Percentiles rank a stretch among this genome's conserved stretches.
These are phyloP conservation scores for Mucor mucedo DNA, from an alignment of 371 early-diverging fungal species.

Conservation along the genomic window DNA sequence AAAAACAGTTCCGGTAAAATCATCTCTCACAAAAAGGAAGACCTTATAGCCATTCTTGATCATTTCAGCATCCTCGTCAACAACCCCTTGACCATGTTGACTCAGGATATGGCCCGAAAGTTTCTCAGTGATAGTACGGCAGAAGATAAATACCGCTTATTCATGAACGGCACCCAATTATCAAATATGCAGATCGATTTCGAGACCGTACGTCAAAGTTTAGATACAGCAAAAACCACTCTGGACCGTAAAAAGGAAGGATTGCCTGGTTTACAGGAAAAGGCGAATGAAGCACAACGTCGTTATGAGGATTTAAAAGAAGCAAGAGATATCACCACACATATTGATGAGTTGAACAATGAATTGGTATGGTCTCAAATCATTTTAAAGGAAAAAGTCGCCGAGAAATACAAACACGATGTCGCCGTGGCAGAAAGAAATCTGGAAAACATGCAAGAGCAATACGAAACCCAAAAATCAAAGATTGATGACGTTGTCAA, in stretches of 20 bases:
- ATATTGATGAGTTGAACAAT: conserved; percentile 64
- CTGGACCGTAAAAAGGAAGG: conserved; percentile 60
- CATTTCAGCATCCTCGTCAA: conserved; percentile 90
- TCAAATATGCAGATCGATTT: conserved; percentile 79
- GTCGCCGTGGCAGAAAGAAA: conserved; percentile 14
- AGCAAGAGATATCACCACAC: conserved; percentile 65
- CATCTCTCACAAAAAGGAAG: conserved; percentile 81
- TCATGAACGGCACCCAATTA: conserved; percentile 87
- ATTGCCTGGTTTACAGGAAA: conserved; percentile 66
- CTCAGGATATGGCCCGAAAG: conserved; percentile 91
- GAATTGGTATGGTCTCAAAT: conserved; percentile 83
- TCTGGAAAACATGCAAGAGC: conserved; percentile 18
- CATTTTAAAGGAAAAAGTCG: conserved; percentile 59
- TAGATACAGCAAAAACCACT: conserved; percentile 62
- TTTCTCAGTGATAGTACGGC: conserved; percentile 86
- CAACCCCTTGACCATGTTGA: conserved; percentile 91
- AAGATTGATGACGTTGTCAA: not conserved
- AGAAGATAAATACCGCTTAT: conserved; percentile 88
- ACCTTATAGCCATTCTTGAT: conserved; percentile 83
- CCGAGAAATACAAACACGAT: conserved; percentile 37
- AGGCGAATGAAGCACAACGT: conserved; percentile 65
- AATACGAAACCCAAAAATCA: conserved; percentile 19
- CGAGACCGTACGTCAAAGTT: conserved; percentile 63
- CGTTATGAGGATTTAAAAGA: conserved; percentile 68
- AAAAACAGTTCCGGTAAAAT: conserved; percentile 63